Percentiles rank a stretch among this genome's conserved stretches.
phyloP scores from a whole-genome alignment of 495 filamentous ascomycete genomes.

The Daldinia vernicosa region DNA sequence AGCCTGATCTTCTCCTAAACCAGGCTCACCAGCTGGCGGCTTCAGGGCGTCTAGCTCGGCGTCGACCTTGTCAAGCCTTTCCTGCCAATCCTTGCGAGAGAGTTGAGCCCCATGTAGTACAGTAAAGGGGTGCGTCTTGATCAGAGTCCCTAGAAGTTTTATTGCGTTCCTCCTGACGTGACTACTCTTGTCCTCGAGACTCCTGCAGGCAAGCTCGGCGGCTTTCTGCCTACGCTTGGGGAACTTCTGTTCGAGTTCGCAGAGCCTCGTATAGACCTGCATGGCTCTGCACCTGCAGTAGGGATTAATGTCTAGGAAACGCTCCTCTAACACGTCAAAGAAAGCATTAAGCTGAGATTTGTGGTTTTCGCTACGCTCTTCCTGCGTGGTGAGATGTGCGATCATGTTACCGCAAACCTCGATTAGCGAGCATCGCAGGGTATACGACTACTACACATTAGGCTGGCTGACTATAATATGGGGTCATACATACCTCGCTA shows the following conservation, averaged over 20 bases:
- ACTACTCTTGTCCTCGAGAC: conserved; percentile 97
- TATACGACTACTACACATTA: conserved; percentile 74
- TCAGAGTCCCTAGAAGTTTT: conserved; percentile 84
- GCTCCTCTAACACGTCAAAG: conserved; percentile 94
- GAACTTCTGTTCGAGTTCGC: conserved; percentile 92
- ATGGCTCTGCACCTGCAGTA: conserved; percentile 93
- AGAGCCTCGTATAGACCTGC: conserved; percentile 91
- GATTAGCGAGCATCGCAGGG: conserved; percentile 89
- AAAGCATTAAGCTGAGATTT: conserved; percentile 95
- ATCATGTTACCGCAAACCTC: conserved; percentile 99
- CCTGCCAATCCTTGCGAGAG: conserved; percentile 82
- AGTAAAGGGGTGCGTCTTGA: conserved; percentile 92
- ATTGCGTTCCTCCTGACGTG: conserved; percentile 96
- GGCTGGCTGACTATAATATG: background rate
- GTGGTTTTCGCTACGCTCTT: conserved; percentile 87
- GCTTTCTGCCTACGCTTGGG: conserved; percentile 88
- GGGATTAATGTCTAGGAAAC: conserved; percentile 95
- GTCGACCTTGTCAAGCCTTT: conserved; percentile 80
- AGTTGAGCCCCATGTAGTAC: conserved; percentile 91
- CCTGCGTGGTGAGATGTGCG: conserved; percentile 85
- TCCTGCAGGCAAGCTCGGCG: conserved; percentile 84
- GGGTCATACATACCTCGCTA: conserved; percentile 73
- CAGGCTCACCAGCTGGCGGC: conserved; percentile 79
- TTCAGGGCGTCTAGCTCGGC: conserved; percentile 81
- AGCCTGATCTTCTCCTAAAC: conserved; percentile 69